Base-by-base conservation (phyloP, 2,329 filamentous ascomycete genomes). In the Magnaporthales sp. region DNA sequence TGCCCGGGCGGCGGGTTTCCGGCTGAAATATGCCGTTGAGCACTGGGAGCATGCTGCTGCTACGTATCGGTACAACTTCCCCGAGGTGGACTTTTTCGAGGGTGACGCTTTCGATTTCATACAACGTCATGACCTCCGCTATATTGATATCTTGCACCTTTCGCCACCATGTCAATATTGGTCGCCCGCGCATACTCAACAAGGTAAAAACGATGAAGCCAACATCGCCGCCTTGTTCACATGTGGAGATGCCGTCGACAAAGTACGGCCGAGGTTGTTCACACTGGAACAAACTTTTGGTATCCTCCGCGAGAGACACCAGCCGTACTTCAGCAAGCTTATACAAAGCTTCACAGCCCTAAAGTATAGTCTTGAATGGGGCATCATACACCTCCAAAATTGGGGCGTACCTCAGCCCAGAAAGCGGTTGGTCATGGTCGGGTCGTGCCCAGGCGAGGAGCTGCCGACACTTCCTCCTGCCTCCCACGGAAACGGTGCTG, bases 251-350 rank as follows among this genome's bases (percentile, higher is more conserved):
- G 75, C 93, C 0, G 77, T 94, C 0, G 76, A 82, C 5, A 83
- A 83, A 46, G 74, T 83, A 0, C 83, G 81, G 0, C 91, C 92
- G 0, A 82, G 92, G 0, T 73, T 95, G 0, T 84, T 91, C 1
- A 96, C 91, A 0, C 78, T 96, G 0, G 92, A 96, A 71, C 90
- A 96, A 72, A 93, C 92, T 0, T 88, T 86, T 65, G 91, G 91
- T 0, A 82, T 96, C 0, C 75, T 84, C 0, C 79, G 81, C 26
- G 76, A 83, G 0, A 75, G 80, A 0, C 86, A 89, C 66, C 74
- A 77, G 11, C 75, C 78, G 0, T 87, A 84, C 65, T 88, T 93
- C 62, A 79, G 83, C 54, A 77, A 80, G 0, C 75, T 93, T 0
- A 78, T 95, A 2, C 78, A 83, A 29, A 85, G 88, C 32, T 88